Evolutionary conservation across 1,284 basidiomycete species (phyloP).

Genomic region (Microbotryum saponariae): DNA sequence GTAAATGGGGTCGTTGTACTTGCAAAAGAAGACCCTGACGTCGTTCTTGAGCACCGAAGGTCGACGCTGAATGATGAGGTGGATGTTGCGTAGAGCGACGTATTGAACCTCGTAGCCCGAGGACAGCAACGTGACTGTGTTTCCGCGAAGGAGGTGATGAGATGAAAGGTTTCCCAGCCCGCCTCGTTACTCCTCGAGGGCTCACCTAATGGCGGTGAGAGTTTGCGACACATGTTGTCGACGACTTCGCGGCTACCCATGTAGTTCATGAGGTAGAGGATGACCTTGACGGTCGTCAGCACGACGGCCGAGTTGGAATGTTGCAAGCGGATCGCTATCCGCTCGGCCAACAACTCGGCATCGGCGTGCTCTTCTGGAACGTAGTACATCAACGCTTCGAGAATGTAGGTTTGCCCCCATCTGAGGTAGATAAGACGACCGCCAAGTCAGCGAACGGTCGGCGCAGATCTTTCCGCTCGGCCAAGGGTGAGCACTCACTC

Average conservation of each 20-base stretch:
- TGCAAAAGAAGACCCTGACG: constrained; percentile 99
- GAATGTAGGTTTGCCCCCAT: constrained; percentile 98
- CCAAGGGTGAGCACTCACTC: constrained; percentile 55
- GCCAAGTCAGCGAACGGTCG: constrained; percentile 1
- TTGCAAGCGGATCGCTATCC: constrained; percentile 81
- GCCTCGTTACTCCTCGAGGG: background rate
- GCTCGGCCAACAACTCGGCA: constrained; percentile 87
- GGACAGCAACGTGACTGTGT: constrained; percentile 77
- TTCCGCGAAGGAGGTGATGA: background rate
- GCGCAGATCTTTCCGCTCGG: too few species aligned
- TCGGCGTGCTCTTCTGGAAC: constrained; percentile 81
- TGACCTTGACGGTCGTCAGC: constrained; percentile 85
- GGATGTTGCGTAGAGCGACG: constrained; percentile 91
- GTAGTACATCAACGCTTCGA: constrained; percentile 87
- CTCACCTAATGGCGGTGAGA: constrained; percentile 86
- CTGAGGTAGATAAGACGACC: constrained; percentile 44
- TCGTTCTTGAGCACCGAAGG: constrained; percentile 90
- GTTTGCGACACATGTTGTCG: constrained; percentile 86
- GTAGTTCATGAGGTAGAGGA: constrained; percentile 98
- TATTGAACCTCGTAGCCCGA: constrained; percentile 98
- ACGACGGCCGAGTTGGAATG: constrained; percentile 94
- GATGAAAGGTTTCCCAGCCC: background rate
- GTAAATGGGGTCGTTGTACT: constrained; percentile 98
- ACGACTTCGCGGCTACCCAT: constrained; percentile 83
- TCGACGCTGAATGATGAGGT: constrained; percentile 89